Evolutionary conservation across 441 rosid genomes (phyloP).

Genomic region (Syzygium syzygioides): DNA sequence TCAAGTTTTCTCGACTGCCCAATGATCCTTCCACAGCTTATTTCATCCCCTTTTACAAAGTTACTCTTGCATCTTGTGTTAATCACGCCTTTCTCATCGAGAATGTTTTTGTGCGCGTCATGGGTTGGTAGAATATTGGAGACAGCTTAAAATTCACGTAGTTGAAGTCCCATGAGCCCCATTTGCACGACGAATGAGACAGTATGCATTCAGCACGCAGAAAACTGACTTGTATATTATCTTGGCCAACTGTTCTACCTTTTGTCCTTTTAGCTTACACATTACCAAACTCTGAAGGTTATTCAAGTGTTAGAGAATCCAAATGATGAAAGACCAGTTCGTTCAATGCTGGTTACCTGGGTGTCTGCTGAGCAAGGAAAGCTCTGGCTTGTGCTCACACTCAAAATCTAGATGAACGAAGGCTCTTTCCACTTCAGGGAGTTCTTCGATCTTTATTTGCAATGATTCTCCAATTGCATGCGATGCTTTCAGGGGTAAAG

Average conservation of each 20-base stretch:
- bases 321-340: background rate
- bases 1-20: background rate
- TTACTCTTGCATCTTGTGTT: background rate
- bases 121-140: background rate
- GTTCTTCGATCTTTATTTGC: constrained; percentile 23
- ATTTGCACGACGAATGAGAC: background rate
- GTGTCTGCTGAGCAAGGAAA: constrained; percentile 8
- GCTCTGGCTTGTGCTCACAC: constrained; percentile 34
- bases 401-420: constrained; percentile 36
- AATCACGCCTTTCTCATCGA: background rate
- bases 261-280: background rate
- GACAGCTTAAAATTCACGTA: background rate
- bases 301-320: background rate
- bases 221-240: background rate
- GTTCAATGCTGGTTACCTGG: background rate
- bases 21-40: background rate
- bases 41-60: background rate
- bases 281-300: background rate
- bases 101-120: background rate
- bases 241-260: background rate
- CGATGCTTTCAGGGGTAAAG: constrained; percentile 19
- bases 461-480: constrained; percentile 21
- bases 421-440: constrained; percentile 26
- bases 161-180: background rate
- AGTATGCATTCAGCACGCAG: background rate